Evolutionary conservation across 1,139 yeast species (phyloP), one percentile per base, ranked within the genome.

Genomic region (Magnusiomyces magnusii): DNA sequence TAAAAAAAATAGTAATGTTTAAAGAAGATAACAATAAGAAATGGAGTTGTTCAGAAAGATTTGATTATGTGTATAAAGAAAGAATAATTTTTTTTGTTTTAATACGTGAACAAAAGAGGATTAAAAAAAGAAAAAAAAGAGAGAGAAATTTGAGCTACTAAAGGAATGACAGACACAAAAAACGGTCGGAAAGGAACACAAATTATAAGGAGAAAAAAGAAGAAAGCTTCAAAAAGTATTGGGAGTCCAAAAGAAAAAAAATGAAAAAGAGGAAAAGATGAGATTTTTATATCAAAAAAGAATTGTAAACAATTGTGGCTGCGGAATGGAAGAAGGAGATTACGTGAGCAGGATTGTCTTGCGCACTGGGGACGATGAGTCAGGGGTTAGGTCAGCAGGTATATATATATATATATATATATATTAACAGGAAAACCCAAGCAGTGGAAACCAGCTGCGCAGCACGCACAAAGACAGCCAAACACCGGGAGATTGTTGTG

Each of bases 161-260:
- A 44, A 44, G 49, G 49, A 44, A 44, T 44, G 49, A 44, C 49
- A 44, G 49, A 44, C 49, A 3, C 49, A n/a, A n/a, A 44, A 23
- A 23, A n/a, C 47, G 49, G 49, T 19, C 24, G 49, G 47, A 41
- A 19, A 41, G 17, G 7, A 44, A 21, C 23, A 19, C 25, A 19
- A 31, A 7, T 31, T 31, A 31, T 31, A 31, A 31, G 36, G 13
- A 31, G 36, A 31, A 31, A 31, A 13, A 31, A 31, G 13, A 31
- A 31, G 13, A 31, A 31, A 31, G n/a, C n/a, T n/a, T n/a, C n/a
- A n/a, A n/a, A n/a, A n/a, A n/a, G n/a, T n/a, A n/a, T n/a, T n/a
- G n/a, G n/a, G n/a, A n/a, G n/a, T n/a, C n/a, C n/a, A n/a, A n/a
- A n/a, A n/a, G n/a, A 31, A 31, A 31, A 31, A 31, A 31, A 31